phyloP scores from a whole-genome alignment of 257 asterid species.

The Nicotiana paniculata region DNA sequence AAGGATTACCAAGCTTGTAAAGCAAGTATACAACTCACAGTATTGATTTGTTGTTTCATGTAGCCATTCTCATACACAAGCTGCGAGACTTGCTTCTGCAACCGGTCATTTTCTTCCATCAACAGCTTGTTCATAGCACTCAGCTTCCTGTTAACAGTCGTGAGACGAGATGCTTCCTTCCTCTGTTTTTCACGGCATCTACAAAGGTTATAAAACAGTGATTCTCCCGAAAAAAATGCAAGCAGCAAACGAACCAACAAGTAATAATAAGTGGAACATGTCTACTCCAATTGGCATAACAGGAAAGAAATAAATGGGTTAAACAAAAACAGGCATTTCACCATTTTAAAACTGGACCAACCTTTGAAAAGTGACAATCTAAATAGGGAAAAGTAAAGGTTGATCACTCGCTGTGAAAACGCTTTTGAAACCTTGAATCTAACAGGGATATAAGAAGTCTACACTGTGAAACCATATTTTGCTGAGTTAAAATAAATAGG shows the following conservation, averaged over 20 bases:
- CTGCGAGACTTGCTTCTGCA: conserved; percentile 86
- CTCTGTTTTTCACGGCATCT: conserved; percentile 96
- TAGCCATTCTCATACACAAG: conserved; percentile 83
- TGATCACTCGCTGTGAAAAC: neutral
- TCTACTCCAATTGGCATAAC: neutral
- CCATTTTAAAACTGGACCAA: neutral
- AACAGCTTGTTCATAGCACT: conserved; percentile 85
- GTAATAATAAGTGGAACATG: neutral
- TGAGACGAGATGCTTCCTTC: conserved; percentile 84
- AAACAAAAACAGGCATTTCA: neutral
- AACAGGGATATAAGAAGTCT: neutral
- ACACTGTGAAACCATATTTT: neutral
- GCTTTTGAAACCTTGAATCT: neutral
- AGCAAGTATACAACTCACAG: conserved; percentile 38
- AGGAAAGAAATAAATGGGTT: neutral
- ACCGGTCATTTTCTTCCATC: conserved; percentile 96
- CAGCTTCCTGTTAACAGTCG: conserved; percentile 78
- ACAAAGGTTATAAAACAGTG: neutral
- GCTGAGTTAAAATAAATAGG: neutral
- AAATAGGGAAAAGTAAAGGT: neutral
- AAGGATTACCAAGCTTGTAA: neutral
- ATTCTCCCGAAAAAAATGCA: neutral
- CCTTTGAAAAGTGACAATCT: neutral
- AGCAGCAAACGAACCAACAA: neutral
- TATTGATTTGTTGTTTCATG: conserved; percentile 69